Percentiles rank a stretch among this genome's conserved stretches.
phyloP scores from a whole-genome alignment of 805 yeast genomes.

The Schwanniomyces vanrijiae region DNA sequence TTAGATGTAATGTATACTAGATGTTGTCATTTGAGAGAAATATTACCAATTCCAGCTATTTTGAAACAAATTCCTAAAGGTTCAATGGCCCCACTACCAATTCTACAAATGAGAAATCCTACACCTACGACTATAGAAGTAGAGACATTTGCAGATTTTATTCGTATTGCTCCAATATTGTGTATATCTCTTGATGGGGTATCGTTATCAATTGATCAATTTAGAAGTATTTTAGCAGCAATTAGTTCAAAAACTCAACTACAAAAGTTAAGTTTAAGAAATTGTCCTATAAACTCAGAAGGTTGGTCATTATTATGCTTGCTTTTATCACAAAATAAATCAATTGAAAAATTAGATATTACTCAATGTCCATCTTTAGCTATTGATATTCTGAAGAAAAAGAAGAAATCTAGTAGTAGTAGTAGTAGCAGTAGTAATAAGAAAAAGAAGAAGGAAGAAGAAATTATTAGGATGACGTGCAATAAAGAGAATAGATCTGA shows the following conservation, averaged over 20 bases:
- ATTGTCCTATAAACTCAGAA: conserved; percentile 66
- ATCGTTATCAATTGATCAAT: conserved; percentile 70
- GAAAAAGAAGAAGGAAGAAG: conserved; percentile 25
- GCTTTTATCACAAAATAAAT: conserved; percentile 64
- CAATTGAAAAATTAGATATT: conserved; percentile 60
- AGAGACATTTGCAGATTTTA: conserved; percentile 83
- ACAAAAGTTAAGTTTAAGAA: conserved; percentile 73
- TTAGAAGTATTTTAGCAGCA: conserved; percentile 69
- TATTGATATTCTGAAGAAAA: conserved; percentile 44
- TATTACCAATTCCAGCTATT: conserved; percentile 86
- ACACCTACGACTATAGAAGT: conserved; percentile 87
- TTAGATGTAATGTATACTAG: conserved; percentile 82
- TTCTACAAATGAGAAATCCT: conserved; percentile 78
- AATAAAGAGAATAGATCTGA: conserved; percentile 60
- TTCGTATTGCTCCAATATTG: conserved; percentile 80
- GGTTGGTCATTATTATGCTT: conserved; percentile 83
- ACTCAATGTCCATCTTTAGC: conserved; percentile 63
- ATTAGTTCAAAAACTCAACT: conserved; percentile 63
- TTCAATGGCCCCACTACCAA: conserved; percentile 70
- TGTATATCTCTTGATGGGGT: conserved; percentile 80
- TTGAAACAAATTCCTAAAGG: conserved; percentile 71
- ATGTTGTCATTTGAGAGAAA: conserved; percentile 90
- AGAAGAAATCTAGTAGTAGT: conserved; percentile 17
- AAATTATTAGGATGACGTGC: conserved; percentile 42
- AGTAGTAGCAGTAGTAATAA: no score